Evolutionary conservation across 305 asterid genomes (phyloP), one percentile per base, ranked within the genome.

Genomic region (Fraxinus sp.): DNA sequence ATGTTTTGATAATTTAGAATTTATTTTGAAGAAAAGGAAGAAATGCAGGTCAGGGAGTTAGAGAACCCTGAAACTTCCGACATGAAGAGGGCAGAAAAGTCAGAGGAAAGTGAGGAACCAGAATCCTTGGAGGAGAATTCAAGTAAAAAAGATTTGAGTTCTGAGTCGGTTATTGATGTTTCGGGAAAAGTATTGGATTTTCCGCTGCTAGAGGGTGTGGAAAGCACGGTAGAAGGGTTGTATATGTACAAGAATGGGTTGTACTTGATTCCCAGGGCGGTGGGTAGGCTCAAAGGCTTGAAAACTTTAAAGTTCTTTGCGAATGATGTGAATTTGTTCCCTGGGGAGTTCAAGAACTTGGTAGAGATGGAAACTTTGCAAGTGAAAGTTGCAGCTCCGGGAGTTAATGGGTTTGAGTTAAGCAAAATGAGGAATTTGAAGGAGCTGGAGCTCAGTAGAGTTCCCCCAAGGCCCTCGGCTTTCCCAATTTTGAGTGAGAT

Each of bases 401-500:
- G 95, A 24, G 87, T 96, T 71, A 86, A 87, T 85, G 99, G 97
- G 75, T 80, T 93, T 91, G 96, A 94, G 80, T 87, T 94, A 55
- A 89, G 91, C 84, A 87, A 90, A 81, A 83, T 96, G 88, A 89
- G 86, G 89, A 88, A 88, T 72, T 89, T 96, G 92, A 92, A 92
- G 83, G 98, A 96, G 85, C 88, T 96, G 88, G 99, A 96, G 90
- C 92, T 96, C 46, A 88, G 95, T 83, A 90, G 94, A 81, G 93
- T 87, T 84, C 97, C 97, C n/a, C 83, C 88, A 1, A 92, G 95
- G 88, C 93, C 94, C 13, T 96, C 97, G 14, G 91, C 91, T 28
- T 87, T 90, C 80, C 94, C 93, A 1, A 32, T 92, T 85, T 87
- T 96, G 88, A 90, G 92, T 70, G 97, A 91, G 84, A 87, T 96